Evolutionary conservation across 371 early-diverging fungal species (phyloP), one percentile per base, ranked within the genome.

Genomic region (Mortierella sp.): DNA sequence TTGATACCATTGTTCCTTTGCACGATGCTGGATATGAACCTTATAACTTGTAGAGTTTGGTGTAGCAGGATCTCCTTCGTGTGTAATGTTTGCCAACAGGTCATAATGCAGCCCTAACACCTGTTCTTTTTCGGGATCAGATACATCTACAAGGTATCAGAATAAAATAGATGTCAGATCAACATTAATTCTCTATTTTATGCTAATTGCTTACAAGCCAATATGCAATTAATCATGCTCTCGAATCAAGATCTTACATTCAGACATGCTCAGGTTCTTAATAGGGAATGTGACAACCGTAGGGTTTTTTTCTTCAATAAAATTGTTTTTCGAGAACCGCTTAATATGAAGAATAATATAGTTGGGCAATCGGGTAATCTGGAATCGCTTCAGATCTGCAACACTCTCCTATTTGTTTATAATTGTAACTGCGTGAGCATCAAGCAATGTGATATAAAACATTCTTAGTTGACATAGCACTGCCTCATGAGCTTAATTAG

Each of bases 261-360:
- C 93, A 1, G 87, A 76, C 92, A 98, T 90, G 68, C 96, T 93
- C 4, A 97, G 76, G 60, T 93, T 90, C 64, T 91, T 91, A 66
- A 97, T 92, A 1, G 98, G 96, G 62, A 95, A 98, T 67, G 95
- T 97, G n/a, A 99, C 98, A 75, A 99, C 97, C 3, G 99, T 99
- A 0, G 96, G 97, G 76, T 98, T 98, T 87, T 97, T 97, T 77
- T 99, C 99, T 12, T 81, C 68, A 8, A 89, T 83, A 88, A 93
- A 96, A 70, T 92, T 95, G 84, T 95, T 96, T 80, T 95, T 97
- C 8, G 91, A 90, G 74, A 99, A 97, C 40, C 99, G 88, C 77
- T 96, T 96, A 65, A 97, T 91, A 76, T 96, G 94, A 61, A 98
- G 90, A 42, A 98, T 94, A 17, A 99, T 84, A 76, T 93, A 98